phyloP scores from a whole-genome alignment of 495 filamentous ascomycete genomes.

The Rusavskia elegans region DNA sequence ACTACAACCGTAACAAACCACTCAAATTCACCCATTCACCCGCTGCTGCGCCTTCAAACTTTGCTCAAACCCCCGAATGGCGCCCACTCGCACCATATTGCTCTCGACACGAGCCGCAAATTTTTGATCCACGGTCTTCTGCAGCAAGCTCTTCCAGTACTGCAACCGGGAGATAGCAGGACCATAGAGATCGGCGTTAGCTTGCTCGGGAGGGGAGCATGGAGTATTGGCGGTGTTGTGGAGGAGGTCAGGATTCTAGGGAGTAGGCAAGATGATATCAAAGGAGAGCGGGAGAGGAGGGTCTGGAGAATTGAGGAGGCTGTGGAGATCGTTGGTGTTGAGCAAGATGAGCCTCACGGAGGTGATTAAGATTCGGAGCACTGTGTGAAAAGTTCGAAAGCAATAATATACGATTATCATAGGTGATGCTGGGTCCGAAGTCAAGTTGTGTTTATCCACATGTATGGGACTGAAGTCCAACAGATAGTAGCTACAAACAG shows the following conservation, averaged over 20 bases:
- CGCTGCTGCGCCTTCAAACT: slow-evolving; percentile 63
- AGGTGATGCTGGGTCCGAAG: no score
- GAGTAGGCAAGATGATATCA: no score
- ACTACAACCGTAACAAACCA: slow-evolving; percentile 56
- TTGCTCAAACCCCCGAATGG: slow-evolving; percentile 33
- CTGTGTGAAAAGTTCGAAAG: no score
- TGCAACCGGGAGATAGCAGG: slow-evolving; percentile 37
- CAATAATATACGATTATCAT: no score
- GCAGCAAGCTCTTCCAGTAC: slow-evolving; percentile 50
- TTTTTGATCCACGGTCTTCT: slow-evolving; percentile 73
- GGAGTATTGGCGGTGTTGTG: slow-evolving; percentile 64
- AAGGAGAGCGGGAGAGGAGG: no score
- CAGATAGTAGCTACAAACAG: no score
- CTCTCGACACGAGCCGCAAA: slow-evolving; percentile 70
- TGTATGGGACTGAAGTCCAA: no score
- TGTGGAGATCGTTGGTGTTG: no score
- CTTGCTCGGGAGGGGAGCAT: slow-evolving; percentile 62
- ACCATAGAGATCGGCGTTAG: slow-evolving; percentile 48
- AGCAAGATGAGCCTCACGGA: no score
- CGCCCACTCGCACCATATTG: slow-evolving; percentile 46
- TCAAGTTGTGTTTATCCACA: no score
- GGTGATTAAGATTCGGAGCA: no score
- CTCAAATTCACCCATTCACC: slow-evolving; percentile 47
- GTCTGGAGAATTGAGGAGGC: no score
- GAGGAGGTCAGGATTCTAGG: slow-evolving; percentile 44